These are phyloP conservation scores for Colletotrichum brevisporum DNA, from an alignment of 2,329 filamentous ascomycete species.

Conservation along the genomic window DNA sequence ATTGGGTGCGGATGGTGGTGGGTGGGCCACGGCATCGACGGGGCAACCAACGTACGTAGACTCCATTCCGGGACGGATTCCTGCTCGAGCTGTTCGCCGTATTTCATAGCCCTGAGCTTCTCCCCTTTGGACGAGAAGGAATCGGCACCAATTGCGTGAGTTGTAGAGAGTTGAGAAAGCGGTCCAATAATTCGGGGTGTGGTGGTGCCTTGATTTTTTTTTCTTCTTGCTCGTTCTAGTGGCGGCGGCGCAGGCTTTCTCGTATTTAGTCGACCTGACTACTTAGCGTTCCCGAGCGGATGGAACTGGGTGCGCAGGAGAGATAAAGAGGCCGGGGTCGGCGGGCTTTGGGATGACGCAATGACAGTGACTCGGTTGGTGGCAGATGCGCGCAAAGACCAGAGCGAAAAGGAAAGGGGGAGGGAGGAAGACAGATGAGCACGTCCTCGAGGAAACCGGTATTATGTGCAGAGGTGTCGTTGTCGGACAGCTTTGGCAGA, in stretches of 20 bases:
- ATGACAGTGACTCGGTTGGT: constrained; percentile 33
- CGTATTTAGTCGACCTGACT: constrained; percentile 34
- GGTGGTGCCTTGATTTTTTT: neutral
- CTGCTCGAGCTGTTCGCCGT: constrained; percentile 79
- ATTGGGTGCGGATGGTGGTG: neutral
- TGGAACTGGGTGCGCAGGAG: constrained; percentile 20
- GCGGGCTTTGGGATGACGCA: constrained; percentile 34
- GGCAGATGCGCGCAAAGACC: constrained; percentile 10
- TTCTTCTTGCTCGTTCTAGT: no score
- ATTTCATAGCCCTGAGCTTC: constrained; percentile 72
- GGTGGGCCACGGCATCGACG: neutral
- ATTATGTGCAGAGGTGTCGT: constrained; percentile 7
- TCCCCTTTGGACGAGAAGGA: constrained; percentile 17
- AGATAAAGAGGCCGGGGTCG: constrained; percentile 30
- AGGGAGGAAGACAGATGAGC: neutral
- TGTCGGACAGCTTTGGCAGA: neutral
- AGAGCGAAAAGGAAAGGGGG: neutral
- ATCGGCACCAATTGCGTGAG: constrained; percentile 31
- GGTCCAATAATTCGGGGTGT: neutral
- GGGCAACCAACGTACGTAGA: constrained; percentile 67
- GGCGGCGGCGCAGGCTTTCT: constrained; percentile 23
- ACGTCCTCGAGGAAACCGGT: neutral
- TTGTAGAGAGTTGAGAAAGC: neutral
- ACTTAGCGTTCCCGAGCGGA: constrained; percentile 5
- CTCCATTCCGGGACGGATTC: constrained; percentile 88